Base-by-base conservation (phyloP, 1,284 basidiomycete species). In the Anthracocystis setariae region DNA sequence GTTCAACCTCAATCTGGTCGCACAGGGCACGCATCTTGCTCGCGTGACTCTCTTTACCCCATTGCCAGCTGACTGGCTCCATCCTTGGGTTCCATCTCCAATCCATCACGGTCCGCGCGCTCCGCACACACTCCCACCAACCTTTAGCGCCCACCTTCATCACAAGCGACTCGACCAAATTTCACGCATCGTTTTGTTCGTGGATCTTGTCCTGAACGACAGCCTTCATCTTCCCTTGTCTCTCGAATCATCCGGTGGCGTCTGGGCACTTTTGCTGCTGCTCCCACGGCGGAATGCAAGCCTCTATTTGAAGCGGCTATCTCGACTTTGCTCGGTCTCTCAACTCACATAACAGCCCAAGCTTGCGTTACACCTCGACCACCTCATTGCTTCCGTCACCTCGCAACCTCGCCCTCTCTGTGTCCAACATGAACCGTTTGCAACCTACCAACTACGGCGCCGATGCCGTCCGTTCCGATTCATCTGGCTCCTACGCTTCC, bases 401-500 rank as follows among this genome's bases (percentile, higher is more conserved):
- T 37, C 7, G 13, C n/a, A 37, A 13, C 8, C 35, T 17, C 5
- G 13, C 8, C 35, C n/a, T n/a, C n/a, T 8, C 35, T 37, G 35
- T 29, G 17, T 15, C 15, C 44, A 40, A 35, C 25, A 69, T 69
- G 66, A 37, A 63, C 17, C 66, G 39, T 12, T 54, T 69, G 4
- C 59, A 57, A 18, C 66, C 66, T 12, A 37, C 27, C 15, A 13
- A 46, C 10, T 61, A 58, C 43, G 51, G 46, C 53, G n/a, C 48
- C 9, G 42, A 56, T 29, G 27, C 55, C 32, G 37, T 47, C 10
- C 59, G 64, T 7, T 72, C 69, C 47, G 51, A 55, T 29, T 66
- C 63, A 12, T 47, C 63, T 4, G 63, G 52, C 52, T 70, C 67
- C 4, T 62, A 60, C 42, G 56, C 45, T 42, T 71, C 72, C 8